Evolutionary conservation across 1,284 basidiomycete genomes (phyloP).

Genomic region (Anthracocystis walkeri): DNA sequence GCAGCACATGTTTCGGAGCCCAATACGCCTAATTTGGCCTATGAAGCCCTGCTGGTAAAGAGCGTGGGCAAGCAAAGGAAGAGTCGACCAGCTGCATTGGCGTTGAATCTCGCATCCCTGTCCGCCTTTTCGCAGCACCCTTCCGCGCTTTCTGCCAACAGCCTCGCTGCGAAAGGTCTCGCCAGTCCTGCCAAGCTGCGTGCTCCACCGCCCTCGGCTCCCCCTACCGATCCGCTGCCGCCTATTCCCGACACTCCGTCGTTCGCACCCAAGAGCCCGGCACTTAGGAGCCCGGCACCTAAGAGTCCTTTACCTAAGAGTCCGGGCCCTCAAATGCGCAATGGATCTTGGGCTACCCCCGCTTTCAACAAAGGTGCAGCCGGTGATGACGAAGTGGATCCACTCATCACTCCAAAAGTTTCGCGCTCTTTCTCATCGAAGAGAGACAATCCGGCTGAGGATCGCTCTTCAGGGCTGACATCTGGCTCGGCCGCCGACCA

Average conservation of each 20-base stretch:
- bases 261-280: slow-evolving; percentile 23
- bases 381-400: not conserved
- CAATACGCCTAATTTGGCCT: slow-evolving; percentile 32
- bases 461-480: not conserved
- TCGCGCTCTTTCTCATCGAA: slow-evolving; percentile 1
- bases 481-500: not conserved
- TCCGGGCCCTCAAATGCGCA: slow-evolving; percentile 12
- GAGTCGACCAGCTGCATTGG: slow-evolving; percentile 41
- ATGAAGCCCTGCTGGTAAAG: slow-evolving; percentile 35
- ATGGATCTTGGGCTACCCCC: slow-evolving; percentile 17
- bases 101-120: slow-evolving; percentile 22
- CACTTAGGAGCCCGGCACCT: slow-evolving; percentile 1
- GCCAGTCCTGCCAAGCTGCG: slow-evolving; percentile 37
- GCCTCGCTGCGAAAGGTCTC: slow-evolving; percentile 20
- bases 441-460: not conserved
- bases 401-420: slow-evolving; percentile 17
- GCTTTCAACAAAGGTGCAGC: not conserved
- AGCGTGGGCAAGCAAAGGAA: slow-evolving; percentile 39
- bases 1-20: slow-evolving; percentile 21
- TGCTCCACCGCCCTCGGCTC: slow-evolving; percentile 46
- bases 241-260: slow-evolving; percentile 54
- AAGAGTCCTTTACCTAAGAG: slow-evolving; percentile 17
- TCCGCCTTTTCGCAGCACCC: slow-evolving; percentile 14
- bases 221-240: slow-evolving; percentile 54
- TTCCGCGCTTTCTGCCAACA: slow-evolving; percentile 14